Base-by-base conservation (phyloP, 371 early-diverging fungal genomes). In the Mucor piriformis region DNA sequence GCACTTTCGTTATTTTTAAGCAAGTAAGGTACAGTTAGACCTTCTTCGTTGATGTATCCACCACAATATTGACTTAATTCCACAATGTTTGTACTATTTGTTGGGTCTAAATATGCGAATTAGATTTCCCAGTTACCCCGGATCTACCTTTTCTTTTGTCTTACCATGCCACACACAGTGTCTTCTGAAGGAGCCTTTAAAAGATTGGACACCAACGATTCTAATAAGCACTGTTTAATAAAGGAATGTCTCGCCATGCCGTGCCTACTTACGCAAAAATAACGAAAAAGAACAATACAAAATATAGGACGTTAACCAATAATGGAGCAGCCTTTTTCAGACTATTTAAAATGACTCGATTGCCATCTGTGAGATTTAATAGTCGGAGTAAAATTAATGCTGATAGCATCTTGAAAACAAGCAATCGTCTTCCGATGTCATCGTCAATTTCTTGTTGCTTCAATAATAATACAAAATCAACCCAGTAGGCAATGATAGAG, bases 261-360 rank as follows among this genome's bases (percentile, higher is more conserved):
- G 11, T 10, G 18, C 12, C 4, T 7, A 44, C 46, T 6, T 10
- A 82, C 83, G 83, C 83, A 66, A 87, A 86, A 25, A 88, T 66
- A 13, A 87, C 64, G 59, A 86, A 85, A 42, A 88, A 88, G 64
- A 86, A 88, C 8, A 77, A 61, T 5, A 88, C 82, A 64, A 86
- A 88, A 20, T 82, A 77, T 4, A 74, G 54, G 13, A 87, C 83
- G 37, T 84, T 85, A 38, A 79, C 81, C 27, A 88, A 67, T 10
- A 88, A 63, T 2, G 87, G 88, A 0, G 79, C 84, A 13, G 84
- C 82, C 59, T 77, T 85, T 54, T 87, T 88, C 34, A 88, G 59
- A 55, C 86, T 85, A 35, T 83, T 81, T 12, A 86, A 61, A 42
- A 88, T 86, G 3, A 86, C 83, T 11, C 74, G 69, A 35, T 78